These are phyloP conservation scores for Uncinocarpus reesii DNA, from an alignment of 2,329 filamentous ascomycete genomes.

Conservation along the genomic window DNA sequence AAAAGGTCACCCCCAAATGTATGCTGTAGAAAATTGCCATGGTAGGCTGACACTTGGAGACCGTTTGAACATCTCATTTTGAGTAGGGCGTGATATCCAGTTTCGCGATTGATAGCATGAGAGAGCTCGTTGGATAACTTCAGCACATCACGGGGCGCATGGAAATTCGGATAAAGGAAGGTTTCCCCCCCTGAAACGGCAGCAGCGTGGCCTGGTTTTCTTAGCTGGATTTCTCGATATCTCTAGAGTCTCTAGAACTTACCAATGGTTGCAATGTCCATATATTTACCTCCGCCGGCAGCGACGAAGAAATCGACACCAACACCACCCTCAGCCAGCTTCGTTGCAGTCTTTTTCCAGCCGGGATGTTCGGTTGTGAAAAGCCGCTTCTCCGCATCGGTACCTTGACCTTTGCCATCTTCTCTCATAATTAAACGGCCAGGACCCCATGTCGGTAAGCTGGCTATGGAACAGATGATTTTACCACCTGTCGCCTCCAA, in stretches of 20 bases:
- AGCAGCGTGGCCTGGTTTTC: slow-evolving; percentile 60
- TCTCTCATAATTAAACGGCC: slow-evolving; percentile 77
- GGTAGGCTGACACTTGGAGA: slow-evolving; percentile 83
- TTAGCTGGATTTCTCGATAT: neutral
- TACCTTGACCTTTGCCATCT: slow-evolving; percentile 72
- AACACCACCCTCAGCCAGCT: slow-evolving; percentile 76
- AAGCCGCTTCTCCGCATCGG: slow-evolving; percentile 84
- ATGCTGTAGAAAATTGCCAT: slow-evolving; percentile 93
- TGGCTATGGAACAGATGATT: slow-evolving; percentile 74
- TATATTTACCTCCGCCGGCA: slow-evolving; percentile 77
- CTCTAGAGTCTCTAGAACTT: slow-evolving; percentile 25
- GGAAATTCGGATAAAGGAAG: slow-evolving; percentile 96
- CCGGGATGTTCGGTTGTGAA: slow-evolving; percentile 80
- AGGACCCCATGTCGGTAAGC: slow-evolving; percentile 86
- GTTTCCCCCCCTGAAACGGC: slow-evolving; percentile 87
- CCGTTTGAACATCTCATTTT: slow-evolving; percentile 98
- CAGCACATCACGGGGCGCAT: slow-evolving; percentile 70
- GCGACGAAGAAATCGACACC: slow-evolving; percentile 93
- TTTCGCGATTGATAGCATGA: slow-evolving; percentile 78
- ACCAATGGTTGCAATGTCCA: slow-evolving; percentile 88
- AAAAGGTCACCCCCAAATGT: slow-evolving; percentile 91
- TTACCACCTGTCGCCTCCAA: slow-evolving; percentile 83
- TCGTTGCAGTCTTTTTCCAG: slow-evolving; percentile 77
- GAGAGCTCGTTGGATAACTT: slow-evolving; percentile 77
- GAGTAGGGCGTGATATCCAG: slow-evolving; percentile 91